Conservation (phyloP, 1,284 basidiomycete genomes). For the Phenoliferia sp. region DNA sequence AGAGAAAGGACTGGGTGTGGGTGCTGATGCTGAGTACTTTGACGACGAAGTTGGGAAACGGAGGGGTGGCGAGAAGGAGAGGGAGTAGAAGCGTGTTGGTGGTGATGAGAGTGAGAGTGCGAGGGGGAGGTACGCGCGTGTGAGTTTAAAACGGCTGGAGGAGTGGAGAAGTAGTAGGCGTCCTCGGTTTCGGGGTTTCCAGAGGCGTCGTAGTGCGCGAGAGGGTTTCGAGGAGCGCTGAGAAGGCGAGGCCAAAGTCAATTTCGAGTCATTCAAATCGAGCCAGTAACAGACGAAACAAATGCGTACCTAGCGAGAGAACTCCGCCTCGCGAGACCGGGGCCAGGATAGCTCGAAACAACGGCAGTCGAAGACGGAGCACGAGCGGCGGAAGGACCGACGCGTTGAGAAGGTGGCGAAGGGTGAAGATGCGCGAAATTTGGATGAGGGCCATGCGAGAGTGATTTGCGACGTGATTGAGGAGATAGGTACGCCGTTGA, state of each 20-base stretch:
- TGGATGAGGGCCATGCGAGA: background rate
- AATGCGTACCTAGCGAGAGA: background rate
- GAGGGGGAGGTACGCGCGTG: background rate
- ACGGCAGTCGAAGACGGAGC: background rate
- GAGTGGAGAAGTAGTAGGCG: constrained; percentile 12
- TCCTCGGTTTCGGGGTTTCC: constrained; percentile 16
- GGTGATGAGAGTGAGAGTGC: background rate
- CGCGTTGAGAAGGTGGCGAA: background rate
- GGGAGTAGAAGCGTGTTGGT: too few relatives aligned
- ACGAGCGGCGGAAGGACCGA: background rate
- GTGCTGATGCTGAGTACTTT: background rate
- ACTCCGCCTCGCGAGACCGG: background rate
- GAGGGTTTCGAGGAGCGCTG: background rate
- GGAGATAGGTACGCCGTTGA: background rate
- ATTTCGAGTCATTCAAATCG: background rate
- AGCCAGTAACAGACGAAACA: background rate
- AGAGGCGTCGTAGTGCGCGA: constrained; percentile 9
- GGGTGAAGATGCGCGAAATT: background rate
- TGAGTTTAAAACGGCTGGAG: background rate
- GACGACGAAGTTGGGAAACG: background rate
- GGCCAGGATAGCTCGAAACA: background rate
- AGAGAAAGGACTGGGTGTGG: background rate
- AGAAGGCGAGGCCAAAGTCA: background rate
- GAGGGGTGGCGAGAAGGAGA: background rate
- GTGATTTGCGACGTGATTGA: background rate